Evolutionary conservation across 2,329 filamentous ascomycete species (phyloP).

Genomic region (Lasiodiplodia hormozganensis): DNA sequence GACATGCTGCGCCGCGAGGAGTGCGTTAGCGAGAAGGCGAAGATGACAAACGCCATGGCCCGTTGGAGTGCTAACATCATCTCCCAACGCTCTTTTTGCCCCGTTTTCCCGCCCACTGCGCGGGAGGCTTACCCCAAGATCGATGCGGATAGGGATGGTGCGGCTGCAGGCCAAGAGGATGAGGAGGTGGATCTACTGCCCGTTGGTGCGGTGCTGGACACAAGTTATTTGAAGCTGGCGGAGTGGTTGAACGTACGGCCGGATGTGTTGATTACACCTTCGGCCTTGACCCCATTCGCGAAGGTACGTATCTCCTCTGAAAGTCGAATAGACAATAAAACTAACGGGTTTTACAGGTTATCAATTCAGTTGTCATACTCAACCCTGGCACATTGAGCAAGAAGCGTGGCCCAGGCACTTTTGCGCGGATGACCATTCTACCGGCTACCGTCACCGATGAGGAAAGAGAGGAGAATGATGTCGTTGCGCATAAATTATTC

Average conservation of each 20-base stretch:
- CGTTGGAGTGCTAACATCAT: conserved; percentile 80
- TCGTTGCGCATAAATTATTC: conserved; percentile 76
- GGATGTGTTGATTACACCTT: conserved; percentile 84
- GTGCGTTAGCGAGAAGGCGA: conserved; percentile 62
- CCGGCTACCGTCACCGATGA: conserved; percentile 67
- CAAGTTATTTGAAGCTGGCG: conserved; percentile 83
- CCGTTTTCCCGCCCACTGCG: conserved; percentile 81
- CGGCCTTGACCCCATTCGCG: conserved; percentile 82
- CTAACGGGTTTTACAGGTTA: conserved; percentile 65
- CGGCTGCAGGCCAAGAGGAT: conserved; percentile 55
- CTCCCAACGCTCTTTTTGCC: conserved; percentile 90
- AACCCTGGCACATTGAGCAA: conserved; percentile 92
- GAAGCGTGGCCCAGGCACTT: conserved; percentile 83
- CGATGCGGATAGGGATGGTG: conserved; percentile 51
- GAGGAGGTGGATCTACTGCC: conserved; percentile 44
- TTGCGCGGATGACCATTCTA: conserved; percentile 77
- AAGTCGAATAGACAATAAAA: no score
- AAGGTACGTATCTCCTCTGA: conserved; percentile 66
- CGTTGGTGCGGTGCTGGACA: conserved; percentile 78
- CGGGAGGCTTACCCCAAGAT: conserved; percentile 66
- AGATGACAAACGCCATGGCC: conserved; percentile 68
- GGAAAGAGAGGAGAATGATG: conserved; percentile 60
- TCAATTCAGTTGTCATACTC: conserved; percentile 87
- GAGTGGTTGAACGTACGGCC: conserved; percentile 89
- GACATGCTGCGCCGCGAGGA: conserved; percentile 83